Base-by-base conservation (phyloP, 2,329 filamentous ascomycete genomes). In the Alternaria postmessia region DNA sequence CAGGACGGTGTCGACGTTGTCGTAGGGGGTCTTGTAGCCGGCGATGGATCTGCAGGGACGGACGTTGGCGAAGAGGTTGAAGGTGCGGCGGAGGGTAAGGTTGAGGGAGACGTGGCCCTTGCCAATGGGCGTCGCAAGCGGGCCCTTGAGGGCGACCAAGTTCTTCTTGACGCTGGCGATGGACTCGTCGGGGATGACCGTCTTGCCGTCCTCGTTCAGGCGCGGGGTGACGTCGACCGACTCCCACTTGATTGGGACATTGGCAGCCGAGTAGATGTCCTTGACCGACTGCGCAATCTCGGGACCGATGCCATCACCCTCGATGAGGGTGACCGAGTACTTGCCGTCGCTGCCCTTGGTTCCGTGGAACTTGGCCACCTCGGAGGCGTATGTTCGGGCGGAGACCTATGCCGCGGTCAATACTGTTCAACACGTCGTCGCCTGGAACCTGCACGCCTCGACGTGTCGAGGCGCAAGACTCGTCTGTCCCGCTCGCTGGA, bases 51-150 rank as follows among this genome's bases (percentile, higher is more conserved):
- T 92, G 89, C 96, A 99, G 65, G 96, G 95, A 77, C 96, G 94
- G 75, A 99, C 87, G 86, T 99, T 99, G 85, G 95, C 96, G 83
- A 99, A 99, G 76, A 99, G 93, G 87, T 99, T 99, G 86, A 99
- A 99, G 67, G 96, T 99, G 79, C 95, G 91, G 80, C 95, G 94
- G 76, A 99, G 93, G 62, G 95, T 99, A 69, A 99, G 86, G 88
- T 99, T 99, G 73, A 99, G 92, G 60, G 95, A 98, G 80, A 99
- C 94, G 84, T 99, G 95, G 77, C 95, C 95, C 87, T 98, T 99
- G 82, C 96, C 95, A 76, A 99, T 89, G 67, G 95, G 95, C 4
- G 95, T 99, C 88, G 96, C 96, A 70, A 99, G 90, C 74, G 96
- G 96, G 68, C 96, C 95, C 88, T 99, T 99, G 70, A 99, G 89